Evolutionary conservation across 192 early-diverging fungal genomes (phyloP).

Genomic region (Linnemannia exigua): DNA sequence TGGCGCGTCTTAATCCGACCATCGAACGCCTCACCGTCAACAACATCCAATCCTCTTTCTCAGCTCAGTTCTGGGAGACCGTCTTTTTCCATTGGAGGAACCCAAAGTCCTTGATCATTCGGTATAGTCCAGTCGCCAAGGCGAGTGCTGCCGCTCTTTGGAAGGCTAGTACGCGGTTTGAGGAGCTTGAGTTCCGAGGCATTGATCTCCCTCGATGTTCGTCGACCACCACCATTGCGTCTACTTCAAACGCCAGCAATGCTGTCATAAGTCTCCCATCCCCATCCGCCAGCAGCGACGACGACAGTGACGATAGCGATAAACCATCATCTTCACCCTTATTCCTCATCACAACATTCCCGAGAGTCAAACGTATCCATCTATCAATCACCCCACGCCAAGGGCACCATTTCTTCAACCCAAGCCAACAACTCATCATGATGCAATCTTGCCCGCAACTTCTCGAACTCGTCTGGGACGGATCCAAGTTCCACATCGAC

Average conservation of each 20-base stretch:
- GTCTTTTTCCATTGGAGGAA: neutral
- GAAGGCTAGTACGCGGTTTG: neutral
- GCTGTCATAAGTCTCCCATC: neutral
- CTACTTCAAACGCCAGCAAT: neutral
- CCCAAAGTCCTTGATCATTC: neutral
- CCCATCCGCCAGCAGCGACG: neutral
- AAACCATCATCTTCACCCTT: neutral
- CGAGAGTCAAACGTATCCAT: neutral
- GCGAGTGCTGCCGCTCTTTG: neutral
- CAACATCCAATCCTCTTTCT: neutral
- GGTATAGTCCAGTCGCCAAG: neutral
- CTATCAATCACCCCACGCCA: neutral
- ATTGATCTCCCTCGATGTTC: neutral
- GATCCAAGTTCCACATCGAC: neutral
- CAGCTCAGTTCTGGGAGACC: neutral
- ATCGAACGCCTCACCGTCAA: neutral
- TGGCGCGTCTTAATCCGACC: neutral
- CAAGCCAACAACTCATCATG: neutral
- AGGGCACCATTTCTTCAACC: neutral
- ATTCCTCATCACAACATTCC: neutral
- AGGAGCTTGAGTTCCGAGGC: neutral
- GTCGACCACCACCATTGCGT: neutral
- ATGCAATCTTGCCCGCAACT: neutral
- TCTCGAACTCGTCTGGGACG: constrained; percentile 2
- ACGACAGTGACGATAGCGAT: neutral